Base-by-base conservation (phyloP, 2,329 filamentous ascomycete species). In the Xylariaceae sp. region DNA sequence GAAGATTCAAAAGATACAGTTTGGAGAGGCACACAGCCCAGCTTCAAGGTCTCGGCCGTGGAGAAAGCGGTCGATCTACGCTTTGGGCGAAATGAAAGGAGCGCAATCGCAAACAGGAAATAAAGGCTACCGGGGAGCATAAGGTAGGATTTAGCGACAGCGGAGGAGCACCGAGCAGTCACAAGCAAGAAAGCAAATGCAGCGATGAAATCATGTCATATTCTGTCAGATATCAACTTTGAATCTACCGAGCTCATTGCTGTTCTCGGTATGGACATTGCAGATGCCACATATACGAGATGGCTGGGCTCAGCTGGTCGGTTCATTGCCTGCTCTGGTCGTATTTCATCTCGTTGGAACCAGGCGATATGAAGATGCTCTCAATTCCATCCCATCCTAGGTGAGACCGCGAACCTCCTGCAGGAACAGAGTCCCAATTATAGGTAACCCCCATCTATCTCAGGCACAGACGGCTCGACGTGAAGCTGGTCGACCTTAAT, bases 41-140 rank as follows among this genome's bases (percentile, higher is more conserved):
- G 22, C n/a, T n/a, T n/a, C n/a, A n/a, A n/a, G 22, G 22, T 11
- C 30, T 32, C 12, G 30, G 15, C 7, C 30, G 12, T n/a, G 30
- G 6, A 32, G 30, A 6, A 32, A 13, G 37, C 26, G 37, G 34
- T 19, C 30, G 29, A 33, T 39, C 37, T 38, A 4, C 19, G 18
- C 19, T 17, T n/a, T 26, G 16, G 13, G 29, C 29, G 37, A 39
- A 39, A 39, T 39, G 37, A 39, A 39, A 39, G 37, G 37, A 39
- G 37, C 37, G 9, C 18, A 16, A 7, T 9, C 18, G 11, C 17
- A 39, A 38, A 30, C 24, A 38, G 28, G 36, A 38, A 37, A 32
- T 17, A n/a, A 7, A n/a, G 6, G 16, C 30, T 32, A 7, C 30
- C 30, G 30, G 6, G 30, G 6, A 13, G 30, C 30, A 32, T 32